Evolutionary conservation across 805 yeast genomes (phyloP).

Genomic region (Grigorovia jiainica): DNA sequence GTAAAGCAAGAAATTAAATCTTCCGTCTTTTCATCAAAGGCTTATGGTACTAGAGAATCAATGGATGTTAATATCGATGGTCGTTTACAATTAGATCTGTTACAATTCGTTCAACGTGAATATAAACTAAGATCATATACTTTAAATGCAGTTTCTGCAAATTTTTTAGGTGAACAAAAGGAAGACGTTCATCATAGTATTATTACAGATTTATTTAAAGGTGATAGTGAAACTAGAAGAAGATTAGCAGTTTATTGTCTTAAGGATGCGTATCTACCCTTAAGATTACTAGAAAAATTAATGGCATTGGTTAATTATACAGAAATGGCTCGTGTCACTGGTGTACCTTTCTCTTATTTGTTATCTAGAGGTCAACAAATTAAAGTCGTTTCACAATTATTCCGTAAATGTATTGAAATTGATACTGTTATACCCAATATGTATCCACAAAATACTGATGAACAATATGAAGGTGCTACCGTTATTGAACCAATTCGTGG

Average conservation of each 20-base stretch:
- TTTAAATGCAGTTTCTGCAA: constrained; percentile 88
- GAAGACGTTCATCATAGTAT: constrained; percentile 98
- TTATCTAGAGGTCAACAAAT: constrained; percentile 94
- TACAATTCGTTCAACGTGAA: constrained; percentile 90
- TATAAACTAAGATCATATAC: constrained; percentile 92
- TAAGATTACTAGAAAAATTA: constrained; percentile 78
- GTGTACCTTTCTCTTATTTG: constrained; percentile 90
- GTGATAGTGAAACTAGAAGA: constrained; percentile 84
- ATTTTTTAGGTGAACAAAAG: constrained; percentile 88
- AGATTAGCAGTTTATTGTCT: constrained; percentile 94
- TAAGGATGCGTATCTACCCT: constrained; percentile 89
- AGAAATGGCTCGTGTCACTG: constrained; percentile 99
- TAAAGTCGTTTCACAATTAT: constrained; percentile 90
- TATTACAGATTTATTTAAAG: constrained; percentile 89
- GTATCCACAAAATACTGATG: constrained; percentile 74
- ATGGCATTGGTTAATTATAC: constrained; percentile 97
- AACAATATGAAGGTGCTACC: constrained; percentile 96
- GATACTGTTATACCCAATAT: constrained; percentile 87
- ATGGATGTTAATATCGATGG: constrained; percentile 91
- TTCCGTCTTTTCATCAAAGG: constrained; percentile 81
- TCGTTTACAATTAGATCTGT: constrained; percentile 84
- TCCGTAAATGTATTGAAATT: constrained; percentile 81
- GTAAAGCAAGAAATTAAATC: constrained; percentile 73
- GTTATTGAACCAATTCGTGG: constrained; percentile 96
- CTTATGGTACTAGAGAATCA: constrained; percentile 92